Base-by-base conservation (phyloP, 2,329 filamentous ascomycete genomes). In the Aspergillus neoniger region DNA sequence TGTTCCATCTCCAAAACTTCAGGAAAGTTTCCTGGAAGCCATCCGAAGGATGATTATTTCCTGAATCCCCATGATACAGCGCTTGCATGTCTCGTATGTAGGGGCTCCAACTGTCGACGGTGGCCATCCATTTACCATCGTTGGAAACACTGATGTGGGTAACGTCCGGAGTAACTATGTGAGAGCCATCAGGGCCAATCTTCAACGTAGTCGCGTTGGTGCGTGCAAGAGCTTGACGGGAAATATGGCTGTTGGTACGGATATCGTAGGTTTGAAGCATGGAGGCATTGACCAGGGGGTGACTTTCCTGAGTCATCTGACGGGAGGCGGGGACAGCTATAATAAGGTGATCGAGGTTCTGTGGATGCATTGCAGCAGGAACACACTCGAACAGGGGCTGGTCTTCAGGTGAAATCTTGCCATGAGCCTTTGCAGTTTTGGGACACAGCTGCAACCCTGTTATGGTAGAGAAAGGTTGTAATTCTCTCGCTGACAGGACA, bases 51-150 rank as follows among this genome's bases (percentile, higher is more conserved):
- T 80, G 82, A 65, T 77, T 79, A 63, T 70, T 76, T 55, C 75
- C 72, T n/a, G 72, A 76, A 43, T 75, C 60, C 41, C 64, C 67
- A 14, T 74, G 69, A 55, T 81, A 76, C 28, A 90, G 74, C 58
- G 83, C 83, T 41, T 85, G 83, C 14, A 91, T 77, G 70, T 97
- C 92, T 61, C 85, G 81, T 12, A 80, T 78, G 9, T 91, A 86
- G 1, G 92, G 92, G 55, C 85, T 83, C 95, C 95, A 99, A 70
- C 93, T 91, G 72, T 99, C 95, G 1, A 96, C 85, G 1, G 92
- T 97, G 4, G 90, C 93, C 59, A 99, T 84, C 93, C 94, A 98
- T 65, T 87, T 84, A 17, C 94, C 94, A 71, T 98, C 89, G 53
- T 84, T 80, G 47, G 91, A 94, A 67, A 95, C 86, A 47, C 88